phyloP scores from a whole-genome alignment of 129 eudicot genomes.

The Cynara cardunculus region DNA sequence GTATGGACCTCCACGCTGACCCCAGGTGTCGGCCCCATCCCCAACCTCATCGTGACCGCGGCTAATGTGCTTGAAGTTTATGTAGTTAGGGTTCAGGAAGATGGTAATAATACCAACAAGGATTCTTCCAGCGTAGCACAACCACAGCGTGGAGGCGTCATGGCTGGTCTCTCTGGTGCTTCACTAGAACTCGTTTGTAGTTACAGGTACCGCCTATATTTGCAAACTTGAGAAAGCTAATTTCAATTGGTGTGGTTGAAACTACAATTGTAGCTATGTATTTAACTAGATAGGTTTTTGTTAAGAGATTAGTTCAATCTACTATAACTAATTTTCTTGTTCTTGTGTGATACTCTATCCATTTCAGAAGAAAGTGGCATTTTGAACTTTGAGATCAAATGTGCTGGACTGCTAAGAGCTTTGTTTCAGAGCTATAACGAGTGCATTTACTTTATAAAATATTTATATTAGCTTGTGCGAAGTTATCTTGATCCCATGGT shows the following conservation, averaged over 20 bases:
- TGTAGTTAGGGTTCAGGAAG: constrained; percentile 59
- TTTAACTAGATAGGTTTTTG: neutral
- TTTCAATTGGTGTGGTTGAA: neutral
- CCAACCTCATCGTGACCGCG: constrained; percentile 72
- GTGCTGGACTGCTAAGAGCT: neutral
- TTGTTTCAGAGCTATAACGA: neutral
- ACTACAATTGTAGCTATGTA: neutral
- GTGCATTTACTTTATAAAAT: neutral
- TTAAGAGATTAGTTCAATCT: neutral
- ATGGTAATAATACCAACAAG: constrained; percentile 18
- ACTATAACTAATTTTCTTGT: neutral
- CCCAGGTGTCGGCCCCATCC: constrained; percentile 52
- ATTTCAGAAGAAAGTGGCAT: neutral
- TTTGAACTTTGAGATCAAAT: neutral
- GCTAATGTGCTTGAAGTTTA: constrained; percentile 77
- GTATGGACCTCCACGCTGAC: constrained; percentile 49
- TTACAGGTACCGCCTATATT: constrained; percentile 42
- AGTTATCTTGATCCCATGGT: neutral
- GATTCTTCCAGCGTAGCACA: constrained; percentile 30
- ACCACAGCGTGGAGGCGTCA: constrained; percentile 77
- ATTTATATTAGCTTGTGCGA: neutral
- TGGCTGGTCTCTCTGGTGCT: constrained; percentile 80
- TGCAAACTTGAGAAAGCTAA: neutral
- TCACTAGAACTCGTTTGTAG: constrained; percentile 80
- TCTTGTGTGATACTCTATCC: neutral